Evolutionary conservation across 2,329 filamentous ascomycete species (phyloP).

Genomic region (Clonostachys solani): DNA sequence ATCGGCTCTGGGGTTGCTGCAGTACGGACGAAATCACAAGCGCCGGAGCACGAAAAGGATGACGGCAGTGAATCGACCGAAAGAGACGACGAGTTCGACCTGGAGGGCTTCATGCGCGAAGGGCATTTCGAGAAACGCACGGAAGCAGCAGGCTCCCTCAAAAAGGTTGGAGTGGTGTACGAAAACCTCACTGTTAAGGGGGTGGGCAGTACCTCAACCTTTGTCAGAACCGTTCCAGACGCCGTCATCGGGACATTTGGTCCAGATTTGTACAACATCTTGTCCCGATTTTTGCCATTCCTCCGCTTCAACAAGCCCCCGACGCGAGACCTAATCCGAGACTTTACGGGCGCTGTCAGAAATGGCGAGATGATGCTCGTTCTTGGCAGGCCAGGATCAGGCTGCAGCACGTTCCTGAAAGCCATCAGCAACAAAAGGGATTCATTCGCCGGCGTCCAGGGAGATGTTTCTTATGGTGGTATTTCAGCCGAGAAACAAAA

Average conservation of each 20-base stretch:
- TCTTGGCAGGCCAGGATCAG: conserved; percentile 68
- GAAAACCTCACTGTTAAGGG: conserved; percentile 74
- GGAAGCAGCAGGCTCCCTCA: conserved; percentile 57
- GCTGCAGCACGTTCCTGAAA: conserved; percentile 75
- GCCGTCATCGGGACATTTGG: conserved; percentile 77
- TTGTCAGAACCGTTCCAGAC: conserved; percentile 69
- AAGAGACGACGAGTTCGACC: conserved; percentile 59
- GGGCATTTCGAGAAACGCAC: conserved; percentile 70
- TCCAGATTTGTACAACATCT: conserved; percentile 67
- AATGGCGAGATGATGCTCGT: conserved; percentile 31
- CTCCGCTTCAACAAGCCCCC: conserved; percentile 13
- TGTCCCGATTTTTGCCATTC: conserved; percentile 27
- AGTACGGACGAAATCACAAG: conserved; percentile 1
- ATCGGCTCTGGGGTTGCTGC: not conserved
- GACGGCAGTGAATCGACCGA: conserved; percentile 12
- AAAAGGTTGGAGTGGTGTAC: conserved; percentile 75
- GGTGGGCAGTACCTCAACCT: conserved; percentile 59
- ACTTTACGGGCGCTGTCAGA: conserved; percentile 26
- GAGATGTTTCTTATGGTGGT: conserved; percentile 69
- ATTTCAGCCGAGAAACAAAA: conserved; percentile 64
- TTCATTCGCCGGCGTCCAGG: conserved; percentile 61
- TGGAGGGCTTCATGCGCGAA: conserved; percentile 67
- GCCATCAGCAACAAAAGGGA: conserved; percentile 67
- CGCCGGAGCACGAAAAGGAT: conserved; percentile 3
- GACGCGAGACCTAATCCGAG: conserved; percentile 17